Conservation (phyloP, 192 early-diverging fungal species). For the Allomyces javanicus region DNA sequence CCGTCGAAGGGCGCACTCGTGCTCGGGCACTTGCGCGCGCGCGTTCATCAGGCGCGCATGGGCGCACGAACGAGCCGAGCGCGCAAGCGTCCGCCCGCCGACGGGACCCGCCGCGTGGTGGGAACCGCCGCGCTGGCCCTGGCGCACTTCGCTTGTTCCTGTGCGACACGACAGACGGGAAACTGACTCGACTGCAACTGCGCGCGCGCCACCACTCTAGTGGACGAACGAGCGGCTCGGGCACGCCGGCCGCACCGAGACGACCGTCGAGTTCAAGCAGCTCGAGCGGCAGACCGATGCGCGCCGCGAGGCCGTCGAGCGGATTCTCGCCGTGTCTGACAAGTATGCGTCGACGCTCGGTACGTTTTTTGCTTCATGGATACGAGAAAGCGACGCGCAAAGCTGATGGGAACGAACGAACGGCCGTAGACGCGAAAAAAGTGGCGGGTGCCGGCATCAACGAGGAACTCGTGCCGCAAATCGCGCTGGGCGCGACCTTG, state of each 20-base stretch:
- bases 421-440: conserved; percentile 40
- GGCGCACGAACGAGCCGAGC: background rate
- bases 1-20: background rate
- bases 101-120: no score
- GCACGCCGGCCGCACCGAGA: conserved; percentile 39
- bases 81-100: no score
- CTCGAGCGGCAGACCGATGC: conserved; percentile 53
- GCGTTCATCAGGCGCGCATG: conserved; percentile 2
- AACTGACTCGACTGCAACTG: no score
- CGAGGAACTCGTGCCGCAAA: conserved; percentile 36
- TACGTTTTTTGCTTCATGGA: conserved; percentile 7
- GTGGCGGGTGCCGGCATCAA: conserved; percentile 38
- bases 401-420: no score
- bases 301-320: conserved; percentile 39
- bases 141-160: no score
- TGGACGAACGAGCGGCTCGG: conserved; percentile 70
- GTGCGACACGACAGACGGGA: no score
- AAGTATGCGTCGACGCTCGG: conserved; percentile 22
- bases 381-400: conserved; percentile 2
- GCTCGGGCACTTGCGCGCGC: background rate
- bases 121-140: no score
- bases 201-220: conserved; percentile 7
- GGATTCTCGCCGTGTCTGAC: conserved; percentile 30
- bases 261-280: conserved; percentile 62
- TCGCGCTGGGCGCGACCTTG: conserved; percentile 45